Evolutionary conservation across 1,139 yeast genomes (phyloP), one percentile per base, ranked within the genome.

Genomic region (Saccharomycopsis hybrid): DNA sequence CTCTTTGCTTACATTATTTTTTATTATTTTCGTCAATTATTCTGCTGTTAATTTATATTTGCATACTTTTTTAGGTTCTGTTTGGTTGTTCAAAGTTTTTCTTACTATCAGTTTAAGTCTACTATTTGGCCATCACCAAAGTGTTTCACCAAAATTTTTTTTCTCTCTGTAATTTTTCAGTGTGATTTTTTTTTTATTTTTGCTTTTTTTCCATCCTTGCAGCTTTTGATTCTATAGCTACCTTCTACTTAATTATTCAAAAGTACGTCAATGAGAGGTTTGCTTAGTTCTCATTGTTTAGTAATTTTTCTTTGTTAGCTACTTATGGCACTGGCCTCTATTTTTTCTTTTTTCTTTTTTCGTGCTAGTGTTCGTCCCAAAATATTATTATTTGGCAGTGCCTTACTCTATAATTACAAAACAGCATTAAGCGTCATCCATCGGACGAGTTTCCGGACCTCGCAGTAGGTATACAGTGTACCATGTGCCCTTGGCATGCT

Each of bases 131-230:
- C 18, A 18, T 18, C 18, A 18, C 18, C 18, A 18, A 18, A 18
- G 18, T 18, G 18, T 18, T 18, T 18, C 18, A 27, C n/a, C 8
- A 41, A 4, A 9, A 4, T 24, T 27, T 31, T 18, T 27, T 28
- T 33, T 30, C 37, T 40, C 11, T 32, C 11, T n/a, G 5, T 39
- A 31, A 25, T 13, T 39, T 24, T n/a, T 3, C 30, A 18, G 25
- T 46, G 13, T 45, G n/a, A 40, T 45, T 39, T 2, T 45, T 38
- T 8, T 25, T 37, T 5, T 18, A 4, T 37, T 25, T 43, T 9
- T 36, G 4, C 24, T 36, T 36, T 27, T 4, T 36, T 3, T 8
- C 24, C 30, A 29, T 40, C 30, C n/a, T 29, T 40, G 30, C 33
- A 40, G 4, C 30, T 40, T 24, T 27, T 13, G 11, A 13, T 13